phyloP scores from a whole-genome alignment of 768 basidiomycete species.

The Suillus tomentosus region DNA sequence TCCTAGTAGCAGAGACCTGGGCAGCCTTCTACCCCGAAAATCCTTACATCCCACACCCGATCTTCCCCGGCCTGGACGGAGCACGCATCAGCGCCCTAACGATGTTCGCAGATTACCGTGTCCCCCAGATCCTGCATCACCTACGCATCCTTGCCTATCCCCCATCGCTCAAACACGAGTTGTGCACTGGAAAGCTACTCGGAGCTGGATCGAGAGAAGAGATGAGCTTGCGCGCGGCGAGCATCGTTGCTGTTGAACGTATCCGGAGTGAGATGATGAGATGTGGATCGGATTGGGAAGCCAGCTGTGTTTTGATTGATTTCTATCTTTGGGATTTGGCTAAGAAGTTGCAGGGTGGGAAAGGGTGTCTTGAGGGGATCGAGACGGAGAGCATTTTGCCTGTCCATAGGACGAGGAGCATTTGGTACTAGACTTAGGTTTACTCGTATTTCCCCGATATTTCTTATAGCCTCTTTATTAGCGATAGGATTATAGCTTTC shows the following conservation, averaged over 20 bases:
- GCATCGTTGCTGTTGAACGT: constrained; percentile 77
- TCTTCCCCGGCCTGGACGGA: constrained; percentile 63
- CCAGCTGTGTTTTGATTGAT: constrained; percentile 84
- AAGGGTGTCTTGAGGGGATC: constrained; percentile 61
- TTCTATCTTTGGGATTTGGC: constrained; percentile 92
- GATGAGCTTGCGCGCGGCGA: constrained; percentile 76
- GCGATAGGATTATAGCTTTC: background rate
- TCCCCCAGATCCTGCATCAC: constrained; percentile 89
- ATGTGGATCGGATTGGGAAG: constrained; percentile 19
- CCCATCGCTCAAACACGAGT: constrained; percentile 50
- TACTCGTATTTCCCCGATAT: background rate
- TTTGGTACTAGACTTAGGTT: constrained; percentile 65
- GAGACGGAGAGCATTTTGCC: constrained; percentile 60
- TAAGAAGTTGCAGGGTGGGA: constrained; percentile 67
- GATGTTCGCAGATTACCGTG: constrained; percentile 94
- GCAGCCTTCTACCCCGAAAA: constrained; percentile 81
- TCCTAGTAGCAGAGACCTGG: constrained; percentile 90
- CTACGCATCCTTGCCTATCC: constrained; percentile 77
- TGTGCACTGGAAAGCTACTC: constrained; percentile 48
- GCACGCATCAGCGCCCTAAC: constrained; percentile 72
- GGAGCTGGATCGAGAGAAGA: constrained; percentile 66
- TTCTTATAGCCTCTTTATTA: background rate
- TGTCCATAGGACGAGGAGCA: constrained; percentile 77
- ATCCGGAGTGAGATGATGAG: constrained; percentile 60
- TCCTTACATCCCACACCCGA: constrained; percentile 54